Conservation (phyloP, 306 rosid species). For the Prunus armeniaca region DNA sequence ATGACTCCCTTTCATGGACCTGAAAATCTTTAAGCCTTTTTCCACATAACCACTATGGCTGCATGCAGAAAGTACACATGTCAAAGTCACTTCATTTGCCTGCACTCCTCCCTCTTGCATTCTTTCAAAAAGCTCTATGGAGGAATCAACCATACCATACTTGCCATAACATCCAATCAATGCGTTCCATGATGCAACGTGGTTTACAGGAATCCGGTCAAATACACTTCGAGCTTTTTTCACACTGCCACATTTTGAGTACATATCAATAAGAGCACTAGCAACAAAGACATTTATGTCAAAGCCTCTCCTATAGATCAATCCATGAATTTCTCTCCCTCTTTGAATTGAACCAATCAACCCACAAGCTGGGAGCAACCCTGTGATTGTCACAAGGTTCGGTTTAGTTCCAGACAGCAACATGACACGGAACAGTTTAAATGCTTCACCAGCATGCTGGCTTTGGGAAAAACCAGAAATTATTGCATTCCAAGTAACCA, state of each 20-base stretch:
- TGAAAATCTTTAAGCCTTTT: conserved; percentile 50
- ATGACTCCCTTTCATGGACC: conserved; percentile 43
- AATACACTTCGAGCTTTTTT: conserved; percentile 45
- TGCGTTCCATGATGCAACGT: conserved; percentile 59
- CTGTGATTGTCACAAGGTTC: conserved; percentile 49
- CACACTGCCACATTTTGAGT: conserved; percentile 56
- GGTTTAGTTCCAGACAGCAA: conserved; percentile 39
- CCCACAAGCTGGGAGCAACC: conserved; percentile 61
- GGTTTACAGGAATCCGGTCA: conserved; percentile 35
- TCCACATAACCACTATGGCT: conserved; percentile 61
- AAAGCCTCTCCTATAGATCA: conserved; percentile 46
- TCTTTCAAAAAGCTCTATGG: conserved; percentile 38
- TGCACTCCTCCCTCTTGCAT: conserved; percentile 48
- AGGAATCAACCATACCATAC: conserved; percentile 54
- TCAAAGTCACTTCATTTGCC: conserved; percentile 54
- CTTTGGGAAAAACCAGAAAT: conserved; percentile 53
- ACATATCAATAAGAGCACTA: conserved; percentile 63
- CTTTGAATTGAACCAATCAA: conserved; percentile 34
- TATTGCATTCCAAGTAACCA: conserved; percentile 61
- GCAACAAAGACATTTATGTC: conserved; percentile 46
- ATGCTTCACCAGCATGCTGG: conserved; percentile 34
- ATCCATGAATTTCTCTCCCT: conserved; percentile 64
- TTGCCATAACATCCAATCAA: conserved; percentile 72
- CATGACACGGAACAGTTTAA: conserved; percentile 46
- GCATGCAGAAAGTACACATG: conserved; percentile 63